phyloP scores from a whole-genome alignment of 495 filamentous ascomycete species.

The Aspergillus olivimuriae region DNA sequence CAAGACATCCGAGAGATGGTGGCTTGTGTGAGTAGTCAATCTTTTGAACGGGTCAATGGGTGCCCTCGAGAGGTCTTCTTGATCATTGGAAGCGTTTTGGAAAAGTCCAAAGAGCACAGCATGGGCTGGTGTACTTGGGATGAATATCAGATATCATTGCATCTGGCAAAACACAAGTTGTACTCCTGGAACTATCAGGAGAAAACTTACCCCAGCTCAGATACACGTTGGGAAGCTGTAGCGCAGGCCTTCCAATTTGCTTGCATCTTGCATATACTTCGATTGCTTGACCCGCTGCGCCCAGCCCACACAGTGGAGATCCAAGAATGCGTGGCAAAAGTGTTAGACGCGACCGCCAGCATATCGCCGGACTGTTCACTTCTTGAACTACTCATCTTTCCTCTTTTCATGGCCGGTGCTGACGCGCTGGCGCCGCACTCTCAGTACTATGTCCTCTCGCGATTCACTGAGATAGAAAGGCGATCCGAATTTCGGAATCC shows the following conservation, averaged over 20 bases:
- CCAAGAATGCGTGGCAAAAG: conserved; percentile 24
- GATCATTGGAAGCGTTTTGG: conserved; percentile 27
- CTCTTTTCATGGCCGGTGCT: conserved; percentile 33
- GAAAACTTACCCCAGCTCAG: conserved; percentile 21
- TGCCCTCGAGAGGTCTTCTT: conserved; percentile 30
- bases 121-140: conserved; percentile 13
- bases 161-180: conserved; percentile 17
- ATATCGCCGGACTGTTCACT: conserved; percentile 21
- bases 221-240: conserved; percentile 25
- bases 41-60: conserved; percentile 33
- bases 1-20: conserved; percentile 27
- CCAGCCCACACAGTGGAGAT: conserved; percentile 20
- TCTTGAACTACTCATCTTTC: conserved; percentile 28
- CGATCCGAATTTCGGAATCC: conserved; percentile 27
- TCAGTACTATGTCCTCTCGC: conserved; percentile 27
- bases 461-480: conserved; percentile 23
- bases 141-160: conserved; percentile 16
- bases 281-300: conserved; percentile 23
- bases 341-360: conserved; percentile 27
- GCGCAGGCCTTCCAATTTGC: conserved; percentile 29
- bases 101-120: conserved; percentile 27
- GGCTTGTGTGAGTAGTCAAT: conserved; percentile 19
- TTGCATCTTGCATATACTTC: conserved; percentile 29
- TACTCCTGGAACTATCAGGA: conserved; percentile 22
- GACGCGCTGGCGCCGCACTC: conserved; percentile 28